A percentile compares a stretch with the other conserved stretches of the same genome.
These are phyloP conservation scores for Phytophthora litchii DNA, from an alignment of 352 stramenopile species.

Conservation along the genomic window DNA sequence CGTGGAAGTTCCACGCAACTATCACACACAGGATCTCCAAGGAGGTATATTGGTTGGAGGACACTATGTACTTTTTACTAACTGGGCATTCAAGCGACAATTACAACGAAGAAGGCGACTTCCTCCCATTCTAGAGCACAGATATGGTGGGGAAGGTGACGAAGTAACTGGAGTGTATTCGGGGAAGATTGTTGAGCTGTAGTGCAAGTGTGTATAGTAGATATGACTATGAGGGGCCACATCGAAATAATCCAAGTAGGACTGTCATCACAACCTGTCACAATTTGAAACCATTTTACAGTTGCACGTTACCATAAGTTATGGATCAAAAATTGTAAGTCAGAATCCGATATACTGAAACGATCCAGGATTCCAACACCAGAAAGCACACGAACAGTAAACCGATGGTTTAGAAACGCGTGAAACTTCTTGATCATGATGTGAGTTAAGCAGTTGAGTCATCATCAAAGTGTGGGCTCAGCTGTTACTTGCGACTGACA, in stretches of 20 bases:
- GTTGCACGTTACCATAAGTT: too few relatives aligned
- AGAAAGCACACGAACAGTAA: slow-evolving; percentile 13
- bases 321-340: too few relatives aligned
- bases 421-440: slow-evolving; percentile 6
- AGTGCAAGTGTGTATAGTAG: slow-evolving; percentile 9
- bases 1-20: slow-evolving; percentile 29
- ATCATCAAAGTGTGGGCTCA: slow-evolving; percentile 5
- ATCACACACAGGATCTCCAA: slow-evolving; percentile 33
- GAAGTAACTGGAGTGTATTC: slow-evolving; percentile 13
- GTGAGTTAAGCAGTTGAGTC: slow-evolving; percentile 2
- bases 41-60: slow-evolving; percentile 33
- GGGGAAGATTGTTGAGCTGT: slow-evolving; percentile 30
- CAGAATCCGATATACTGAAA: too few relatives aligned
- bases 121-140: slow-evolving; percentile 25
- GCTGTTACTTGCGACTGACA: slow-evolving; percentile 10
- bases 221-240: slow-evolving; percentile 15
- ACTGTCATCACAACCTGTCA: too few relatives aligned
- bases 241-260: too few relatives aligned
- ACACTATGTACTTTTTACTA: slow-evolving; percentile 31
- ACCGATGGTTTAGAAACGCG: background rate
- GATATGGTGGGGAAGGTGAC: slow-evolving; percentile 1
- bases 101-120: slow-evolving; percentile 14
- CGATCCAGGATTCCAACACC: background rate
- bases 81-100: slow-evolving; percentile 37
- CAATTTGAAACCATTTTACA: too few relatives aligned